phyloP scores from a whole-genome alignment of 192 early-diverging fungal species.

The Entophlyctis luteolus region DNA sequence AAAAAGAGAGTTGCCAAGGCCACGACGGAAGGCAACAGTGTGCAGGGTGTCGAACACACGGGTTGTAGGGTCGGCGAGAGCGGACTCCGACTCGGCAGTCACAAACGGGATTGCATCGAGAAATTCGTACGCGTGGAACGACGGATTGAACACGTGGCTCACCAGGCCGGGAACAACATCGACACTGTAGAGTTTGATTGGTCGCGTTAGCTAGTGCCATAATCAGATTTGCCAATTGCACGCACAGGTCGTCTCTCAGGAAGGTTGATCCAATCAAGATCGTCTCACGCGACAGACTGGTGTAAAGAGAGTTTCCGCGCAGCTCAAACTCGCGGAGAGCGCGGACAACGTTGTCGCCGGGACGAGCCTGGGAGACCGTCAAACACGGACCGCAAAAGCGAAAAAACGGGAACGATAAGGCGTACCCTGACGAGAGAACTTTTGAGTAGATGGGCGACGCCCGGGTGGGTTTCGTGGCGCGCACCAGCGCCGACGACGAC shows the following conservation, averaged over 20 bases:
- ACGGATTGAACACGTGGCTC: slow-evolving; percentile 71
- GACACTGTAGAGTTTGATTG: slow-evolving; percentile 64
- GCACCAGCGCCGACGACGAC: slow-evolving; percentile 86
- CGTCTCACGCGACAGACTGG: slow-evolving; percentile 78
- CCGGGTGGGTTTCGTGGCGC: slow-evolving; percentile 77
- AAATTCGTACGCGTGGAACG: slow-evolving; percentile 85
- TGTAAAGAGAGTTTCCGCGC: slow-evolving; percentile 76
- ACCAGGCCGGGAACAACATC: slow-evolving; percentile 70
- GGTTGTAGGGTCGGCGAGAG: slow-evolving; percentile 61
- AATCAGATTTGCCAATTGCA: too few species aligned
- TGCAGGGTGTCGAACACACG: slow-evolving; percentile 78
- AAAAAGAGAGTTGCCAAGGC: slow-evolving; percentile 93
- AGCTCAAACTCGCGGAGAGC: slow-evolving; percentile 88
- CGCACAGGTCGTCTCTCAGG: slow-evolving; percentile 83
- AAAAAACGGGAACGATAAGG: too few species aligned
- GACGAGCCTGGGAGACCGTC: too few species aligned
- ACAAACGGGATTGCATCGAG: slow-evolving; percentile 61
- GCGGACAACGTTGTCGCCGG: slow-evolving; percentile 78
- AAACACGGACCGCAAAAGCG: too few species aligned
- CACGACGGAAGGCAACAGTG: slow-evolving; percentile 85
- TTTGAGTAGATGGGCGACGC: slow-evolving; percentile 88
- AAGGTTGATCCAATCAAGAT: slow-evolving; percentile 84
- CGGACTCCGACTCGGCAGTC: slow-evolving; percentile 60
- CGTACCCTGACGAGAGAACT: slow-evolving; percentile 85
- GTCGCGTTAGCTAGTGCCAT: too few species aligned